Evolutionary conservation across 164 flowering plant genomes (phyloP).

Genomic region (Akebia trifoliata): DNA sequence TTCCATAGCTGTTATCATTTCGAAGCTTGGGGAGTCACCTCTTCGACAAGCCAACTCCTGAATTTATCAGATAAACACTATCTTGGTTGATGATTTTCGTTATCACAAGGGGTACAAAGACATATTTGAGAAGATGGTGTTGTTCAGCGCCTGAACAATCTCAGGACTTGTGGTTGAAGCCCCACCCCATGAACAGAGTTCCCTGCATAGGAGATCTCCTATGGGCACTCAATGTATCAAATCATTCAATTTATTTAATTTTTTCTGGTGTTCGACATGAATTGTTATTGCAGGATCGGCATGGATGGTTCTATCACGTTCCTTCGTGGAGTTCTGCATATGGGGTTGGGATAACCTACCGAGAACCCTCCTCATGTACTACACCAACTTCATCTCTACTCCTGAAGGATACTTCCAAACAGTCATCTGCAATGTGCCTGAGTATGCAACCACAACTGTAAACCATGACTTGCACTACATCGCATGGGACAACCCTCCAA

Average conservation of each 20-base stretch:
- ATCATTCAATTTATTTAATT: neutral
- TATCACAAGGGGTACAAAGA: no score
- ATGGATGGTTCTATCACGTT: constrained; percentile 38
- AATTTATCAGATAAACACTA: no score
- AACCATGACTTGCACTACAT: constrained; percentile 43
- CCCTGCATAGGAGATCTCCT: no score
- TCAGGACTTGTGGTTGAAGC: no score
- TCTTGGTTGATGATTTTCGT: no score
- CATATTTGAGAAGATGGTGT: no score
- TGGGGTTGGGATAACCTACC: constrained; percentile 49
- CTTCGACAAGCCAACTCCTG: no score
- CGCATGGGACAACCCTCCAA: constrained; percentile 37
- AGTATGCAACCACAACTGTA: constrained; percentile 26
- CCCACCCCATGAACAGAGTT: no score
- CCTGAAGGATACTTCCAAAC: constrained; percentile 48
- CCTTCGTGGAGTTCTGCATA: constrained; percentile 30
- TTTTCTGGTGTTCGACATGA: neutral
- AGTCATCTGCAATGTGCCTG: constrained; percentile 34
- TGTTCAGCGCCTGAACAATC: no score
- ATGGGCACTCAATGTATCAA: no score
- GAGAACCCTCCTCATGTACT: constrained; percentile 38
- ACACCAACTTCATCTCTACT: constrained; percentile 38
- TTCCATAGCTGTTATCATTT: no score
- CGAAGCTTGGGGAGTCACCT: no score
- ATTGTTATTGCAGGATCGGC: constrained; percentile 34